Conservation (phyloP, 768 basidiomycete genomes). For the Hysterangium stoloniferum region DNA sequence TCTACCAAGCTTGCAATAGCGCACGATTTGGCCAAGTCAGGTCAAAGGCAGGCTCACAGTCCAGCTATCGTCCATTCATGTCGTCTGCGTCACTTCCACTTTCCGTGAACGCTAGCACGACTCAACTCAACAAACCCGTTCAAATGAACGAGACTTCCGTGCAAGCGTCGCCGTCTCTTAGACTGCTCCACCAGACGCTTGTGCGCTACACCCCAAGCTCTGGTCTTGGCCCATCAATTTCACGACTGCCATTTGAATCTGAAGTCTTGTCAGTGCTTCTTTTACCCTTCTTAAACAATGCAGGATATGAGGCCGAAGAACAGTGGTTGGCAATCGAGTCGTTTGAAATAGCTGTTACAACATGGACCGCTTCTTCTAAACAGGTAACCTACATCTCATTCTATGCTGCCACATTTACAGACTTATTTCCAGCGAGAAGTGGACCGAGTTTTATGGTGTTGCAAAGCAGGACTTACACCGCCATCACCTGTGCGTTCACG, state of each 20-base stretch:
- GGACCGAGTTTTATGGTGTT: slow-evolving; percentile 65
- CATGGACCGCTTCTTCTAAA: slow-evolving; percentile 44
- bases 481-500: slow-evolving; percentile 37
- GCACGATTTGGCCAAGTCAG: slow-evolving; percentile 41
- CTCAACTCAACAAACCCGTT: slow-evolving; percentile 16
- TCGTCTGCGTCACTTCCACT: slow-evolving; percentile 24
- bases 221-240: slow-evolving; percentile 21
- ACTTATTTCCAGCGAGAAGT: slow-evolving; percentile 33
- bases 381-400: slow-evolving; percentile 35
- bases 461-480: slow-evolving; percentile 45
- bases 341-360: slow-evolving; percentile 49
- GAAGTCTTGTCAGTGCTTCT: slow-evolving; percentile 53
- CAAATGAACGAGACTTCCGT: background rate
- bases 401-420: background rate
- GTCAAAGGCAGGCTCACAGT: slow-evolving; percentile 24
- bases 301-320: slow-evolving; percentile 37
- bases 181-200: slow-evolving; percentile 38
- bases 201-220: slow-evolving; percentile 34
- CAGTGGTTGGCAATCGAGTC: slow-evolving; percentile 48
- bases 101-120: slow-evolving; percentile 20
- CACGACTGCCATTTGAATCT: slow-evolving; percentile 45
- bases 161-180: slow-evolving; percentile 31
- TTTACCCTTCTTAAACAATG: slow-evolving; percentile 42
- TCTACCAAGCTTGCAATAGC: slow-evolving; percentile 47
- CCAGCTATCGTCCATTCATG: slow-evolving; percentile 37